Conservation (phyloP, 2,329 filamentous ascomycete species). For the Teratosphaeria viscida region DNA sequence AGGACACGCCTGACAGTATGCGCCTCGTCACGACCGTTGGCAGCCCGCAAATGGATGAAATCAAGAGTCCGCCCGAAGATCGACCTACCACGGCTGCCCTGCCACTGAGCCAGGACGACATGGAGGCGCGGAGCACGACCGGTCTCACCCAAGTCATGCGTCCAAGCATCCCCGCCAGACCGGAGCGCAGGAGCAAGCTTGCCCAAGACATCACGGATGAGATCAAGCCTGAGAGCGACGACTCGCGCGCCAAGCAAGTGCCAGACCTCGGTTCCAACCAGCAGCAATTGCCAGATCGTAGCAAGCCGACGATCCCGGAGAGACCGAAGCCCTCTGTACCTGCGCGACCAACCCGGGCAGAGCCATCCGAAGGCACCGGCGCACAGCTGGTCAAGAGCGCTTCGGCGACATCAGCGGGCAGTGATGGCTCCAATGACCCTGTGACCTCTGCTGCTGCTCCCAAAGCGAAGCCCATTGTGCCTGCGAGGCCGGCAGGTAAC, state of each 20-base stretch:
- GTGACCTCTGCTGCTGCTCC: constrained; percentile 28
- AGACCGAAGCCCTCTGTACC: constrained; percentile 55
- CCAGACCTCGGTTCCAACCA: constrained; percentile 30
- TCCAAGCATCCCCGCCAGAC: constrained; percentile 22
- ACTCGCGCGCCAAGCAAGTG: constrained; percentile 9
- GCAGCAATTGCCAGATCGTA: constrained; percentile 45
- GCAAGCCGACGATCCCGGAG: constrained; percentile 53
- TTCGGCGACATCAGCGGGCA: constrained; percentile 15
- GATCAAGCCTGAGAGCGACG: constrained; percentile 2
- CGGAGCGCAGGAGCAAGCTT: constrained; percentile 20
- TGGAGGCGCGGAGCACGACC: constrained; percentile 15
- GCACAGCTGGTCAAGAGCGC: constrained; percentile 7
- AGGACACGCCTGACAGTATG: constrained; percentile 79
- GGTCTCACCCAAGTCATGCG: constrained; percentile 15
- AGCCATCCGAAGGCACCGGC: constrained; percentile 5
- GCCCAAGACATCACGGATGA: constrained; percentile 21
- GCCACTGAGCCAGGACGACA: constrained; percentile 9
- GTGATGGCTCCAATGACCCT: constrained; percentile 9
- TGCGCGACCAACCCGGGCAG: constrained; percentile 37
- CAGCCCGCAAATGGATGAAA: constrained; percentile 23
- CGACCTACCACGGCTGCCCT: constrained; percentile 13
- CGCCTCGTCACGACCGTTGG: constrained; percentile 66
- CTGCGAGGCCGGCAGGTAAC: constrained; percentile 62
- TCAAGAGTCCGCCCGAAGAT: constrained; percentile 19
- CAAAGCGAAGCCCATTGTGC: constrained; percentile 76